A percentile compares a stretch with the other conserved stretches of the same genome.
These are phyloP conservation scores for Aspergillus biplanus DNA, from an alignment of 495 filamentous ascomycete species.

Conservation along the genomic window DNA sequence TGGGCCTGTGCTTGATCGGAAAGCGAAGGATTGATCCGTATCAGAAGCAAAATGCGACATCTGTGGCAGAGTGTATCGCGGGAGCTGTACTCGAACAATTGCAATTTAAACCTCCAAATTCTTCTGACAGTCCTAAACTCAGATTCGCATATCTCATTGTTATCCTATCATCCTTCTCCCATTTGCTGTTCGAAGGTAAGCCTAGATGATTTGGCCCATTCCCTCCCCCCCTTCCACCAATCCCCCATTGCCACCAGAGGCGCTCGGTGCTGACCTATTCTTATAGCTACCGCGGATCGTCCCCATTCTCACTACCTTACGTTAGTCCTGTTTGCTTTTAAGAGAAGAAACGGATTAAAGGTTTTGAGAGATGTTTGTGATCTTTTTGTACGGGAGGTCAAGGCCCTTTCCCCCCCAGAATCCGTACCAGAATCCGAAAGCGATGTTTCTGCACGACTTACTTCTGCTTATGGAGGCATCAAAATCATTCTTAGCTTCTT, in stretches of 20 bases:
- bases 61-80: slow-evolving; percentile 79
- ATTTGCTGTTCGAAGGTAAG: slow-evolving; percentile 75
- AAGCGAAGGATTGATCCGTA: slow-evolving; percentile 68
- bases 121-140: slow-evolving; percentile 46
- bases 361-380: slow-evolving; percentile 73
- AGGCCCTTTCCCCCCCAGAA: slow-evolving; percentile 42
- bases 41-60: slow-evolving; percentile 65
- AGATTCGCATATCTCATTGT: slow-evolving; percentile 79
- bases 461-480: slow-evolving; percentile 68
- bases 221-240: background rate
- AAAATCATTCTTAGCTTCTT: slow-evolving; percentile 87
- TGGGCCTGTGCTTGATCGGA: slow-evolving; percentile 78
- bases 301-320: slow-evolving; percentile 69
- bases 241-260: slow-evolving; percentile 5
- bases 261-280: slow-evolving; percentile 19
- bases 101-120: slow-evolving; percentile 48
- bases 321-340: slow-evolving; percentile 83
- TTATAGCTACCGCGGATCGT: slow-evolving; percentile 56
- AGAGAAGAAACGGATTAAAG: slow-evolving; percentile 74
- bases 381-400: slow-evolving; percentile 71
- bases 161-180: slow-evolving; percentile 73
- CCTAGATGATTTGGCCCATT: background rate
- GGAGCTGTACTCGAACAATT: slow-evolving; percentile 71
- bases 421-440: slow-evolving; percentile 43
- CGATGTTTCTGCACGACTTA: slow-evolving; percentile 52